Evolutionary conservation across 148 eudicot species (phyloP), one percentile per base, ranked within the genome.

Genomic region (Silene uniflora): DNA sequence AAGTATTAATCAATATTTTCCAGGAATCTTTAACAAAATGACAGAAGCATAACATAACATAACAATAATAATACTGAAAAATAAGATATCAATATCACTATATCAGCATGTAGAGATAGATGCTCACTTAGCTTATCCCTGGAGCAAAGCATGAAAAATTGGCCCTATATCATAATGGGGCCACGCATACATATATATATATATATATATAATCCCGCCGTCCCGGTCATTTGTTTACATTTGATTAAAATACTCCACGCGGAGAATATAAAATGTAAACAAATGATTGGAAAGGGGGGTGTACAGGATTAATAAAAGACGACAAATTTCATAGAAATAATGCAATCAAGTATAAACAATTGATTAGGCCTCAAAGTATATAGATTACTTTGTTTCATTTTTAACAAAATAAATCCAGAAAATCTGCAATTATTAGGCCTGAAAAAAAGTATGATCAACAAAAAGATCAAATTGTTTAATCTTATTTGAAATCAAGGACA

Each of bases 341-440:
- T 23, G 69, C 54, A 81, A 68, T 77, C 75, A 81, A 69, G 39
- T 73, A 73, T 55, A 73, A 60, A 52, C 65, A 13, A 61, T 73
- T 49, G 80, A 68, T 62, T 60, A 80, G 62, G 49, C 61, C 72
- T 71, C 72, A 80, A 71, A 65, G 67, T 16, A n/a, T n/a, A n/a
- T n/a, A n/a, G n/a, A n/a, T n/a, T n/a, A n/a, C n/a, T n/a, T n/a
- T n/a, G n/a, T n/a, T n/a, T n/a, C n/a, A n/a, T n/a, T n/a, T n/a
- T n/a, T n/a, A 71, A 27, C 21, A 12, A 69, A 71, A 79, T 68
- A 54, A 19, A 22, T n/a, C 11, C 75, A 75, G 21, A 71, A 49
- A 75, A 60, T 58, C 59, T 27, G 67, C 25, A 54, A 39, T 25
- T 76, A 66, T 76, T 76, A 75, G 83, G 76, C 69, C 79, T 81